Percentiles rank a stretch among this genome's conserved stretches.
phyloP scores from a whole-genome alignment of 768 basidiomycete species.

The Dictyophora rubrovolvata region DNA sequence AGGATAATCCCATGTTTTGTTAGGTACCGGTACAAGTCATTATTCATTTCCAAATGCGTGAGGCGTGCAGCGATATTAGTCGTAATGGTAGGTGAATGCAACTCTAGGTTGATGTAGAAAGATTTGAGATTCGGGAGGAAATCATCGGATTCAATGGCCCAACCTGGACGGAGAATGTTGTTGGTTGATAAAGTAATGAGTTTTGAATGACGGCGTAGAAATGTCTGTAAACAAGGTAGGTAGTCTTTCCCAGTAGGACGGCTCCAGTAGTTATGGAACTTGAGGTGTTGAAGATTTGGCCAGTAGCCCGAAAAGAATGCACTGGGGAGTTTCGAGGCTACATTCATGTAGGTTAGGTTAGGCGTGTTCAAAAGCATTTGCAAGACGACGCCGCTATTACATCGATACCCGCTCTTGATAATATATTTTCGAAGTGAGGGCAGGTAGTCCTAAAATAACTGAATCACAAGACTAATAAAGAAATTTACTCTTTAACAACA shows the following conservation, averaged over 20 bases:
- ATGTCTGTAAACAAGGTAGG: neutral
- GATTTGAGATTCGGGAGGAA: neutral
- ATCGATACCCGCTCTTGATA: too few species aligned
- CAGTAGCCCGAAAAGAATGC: neutral
- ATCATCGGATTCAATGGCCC: neutral
- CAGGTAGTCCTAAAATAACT: too few species aligned
- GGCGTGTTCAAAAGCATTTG: too few species aligned
- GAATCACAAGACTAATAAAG: too few species aligned
- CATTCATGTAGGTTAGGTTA: neutral
- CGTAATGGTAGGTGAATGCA: neutral
- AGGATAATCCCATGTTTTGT: neutral
- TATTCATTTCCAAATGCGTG: neutral
- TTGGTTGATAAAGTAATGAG: neutral
- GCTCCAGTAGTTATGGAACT: neutral
- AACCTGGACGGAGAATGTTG: neutral
- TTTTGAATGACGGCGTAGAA: neutral
- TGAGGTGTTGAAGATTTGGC: neutral
- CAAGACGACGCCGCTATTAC: too few species aligned
- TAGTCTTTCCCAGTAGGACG: neutral
- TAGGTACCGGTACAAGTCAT: neutral
- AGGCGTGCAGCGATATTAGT: neutral
- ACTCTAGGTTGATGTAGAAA: neutral
- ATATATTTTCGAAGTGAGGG: too few species aligned
- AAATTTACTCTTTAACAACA: too few species aligned
- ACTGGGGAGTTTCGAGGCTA: neutral